These are phyloP conservation scores for Penicillium sp. DNA, from an alignment of 2,329 filamentous ascomycete species.

Conservation along the genomic window DNA sequence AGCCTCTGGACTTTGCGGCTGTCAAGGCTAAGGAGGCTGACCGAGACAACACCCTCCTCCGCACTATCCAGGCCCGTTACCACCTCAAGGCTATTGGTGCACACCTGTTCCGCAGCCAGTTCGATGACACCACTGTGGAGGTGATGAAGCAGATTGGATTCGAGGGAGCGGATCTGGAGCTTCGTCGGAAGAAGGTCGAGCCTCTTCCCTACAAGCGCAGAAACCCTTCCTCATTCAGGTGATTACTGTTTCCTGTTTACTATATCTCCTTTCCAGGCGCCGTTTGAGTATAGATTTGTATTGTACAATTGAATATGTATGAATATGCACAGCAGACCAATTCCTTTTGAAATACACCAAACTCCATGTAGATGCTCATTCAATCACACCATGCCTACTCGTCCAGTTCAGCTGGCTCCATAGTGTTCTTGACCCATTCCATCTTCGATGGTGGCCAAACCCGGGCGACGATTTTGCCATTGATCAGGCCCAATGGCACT, in stretches of 20 bases:
- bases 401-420: conserved; percentile 37
- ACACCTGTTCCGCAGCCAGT: conserved; percentile 83
- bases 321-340: conserved; percentile 42
- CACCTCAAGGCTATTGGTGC: conserved; percentile 75
- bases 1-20: conserved; percentile 61
- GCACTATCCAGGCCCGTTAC: conserved; percentile 73
- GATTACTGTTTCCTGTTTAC: conserved; percentile 20
- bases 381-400: conserved; percentile 1
- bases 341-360: conserved; percentile 27
- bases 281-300: conserved; percentile 38
- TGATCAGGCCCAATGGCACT: conserved; percentile 80
- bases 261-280: conserved; percentile 26
- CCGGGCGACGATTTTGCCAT: conserved; percentile 74
- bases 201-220: conserved; percentile 67
- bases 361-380: conserved; percentile 33
- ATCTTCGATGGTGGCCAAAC: conserved; percentile 42
- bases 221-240: conserved; percentile 53
- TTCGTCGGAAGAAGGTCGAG: conserved; percentile 78
- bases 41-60: conserved; percentile 74
- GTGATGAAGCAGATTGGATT: conserved; percentile 83
- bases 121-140: conserved; percentile 84
- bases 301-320: conserved; percentile 49
- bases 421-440: conserved; percentile 42
- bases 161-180: conserved; percentile 78
- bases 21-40: conserved; percentile 56